Conservation (phyloP, 1,284 basidiomycete genomes). For the Hypsizygus ulmarius region DNA sequence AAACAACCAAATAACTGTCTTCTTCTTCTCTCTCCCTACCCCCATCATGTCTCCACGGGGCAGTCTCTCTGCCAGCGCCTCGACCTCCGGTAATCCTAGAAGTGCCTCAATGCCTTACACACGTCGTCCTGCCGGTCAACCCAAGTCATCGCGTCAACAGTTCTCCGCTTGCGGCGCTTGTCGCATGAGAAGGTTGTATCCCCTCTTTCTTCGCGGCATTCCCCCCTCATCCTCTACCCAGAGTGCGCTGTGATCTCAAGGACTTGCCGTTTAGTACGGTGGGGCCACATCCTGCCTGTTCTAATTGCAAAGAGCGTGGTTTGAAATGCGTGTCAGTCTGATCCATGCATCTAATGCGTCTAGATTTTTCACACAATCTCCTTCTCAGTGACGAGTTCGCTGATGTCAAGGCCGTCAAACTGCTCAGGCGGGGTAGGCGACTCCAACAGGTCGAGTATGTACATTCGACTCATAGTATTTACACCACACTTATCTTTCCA, state of each 20-base stretch:
- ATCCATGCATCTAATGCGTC: slow-evolving; percentile 3
- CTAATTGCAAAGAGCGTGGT: slow-evolving; percentile 83
- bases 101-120: slow-evolving; percentile 43
- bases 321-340: slow-evolving; percentile 73
- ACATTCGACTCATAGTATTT: slow-evolving; percentile 9
- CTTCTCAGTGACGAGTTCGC: slow-evolving; percentile 77
- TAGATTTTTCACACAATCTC: slow-evolving; percentile 9
- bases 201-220: slow-evolving; percentile 1
- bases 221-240: slow-evolving; percentile 26
- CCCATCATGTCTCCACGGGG: slow-evolving; percentile 53
- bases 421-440: slow-evolving; percentile 77
- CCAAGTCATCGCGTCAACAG: slow-evolving; percentile 75
- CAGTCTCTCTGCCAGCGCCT: slow-evolving; percentile 27
- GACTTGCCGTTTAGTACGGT: slow-evolving; percentile 53
- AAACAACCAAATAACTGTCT: slow-evolving; percentile 22
- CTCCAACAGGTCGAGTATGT: slow-evolving; percentile 79
- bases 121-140: slow-evolving; percentile 53
- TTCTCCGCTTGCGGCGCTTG: slow-evolving; percentile 89
- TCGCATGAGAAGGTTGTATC: slow-evolving; percentile 71
- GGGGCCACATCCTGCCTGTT: slow-evolving; percentile 63
- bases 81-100: slow-evolving; percentile 35
- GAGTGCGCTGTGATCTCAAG: slow-evolving; percentile 80
- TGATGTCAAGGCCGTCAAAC: slow-evolving; percentile 83
- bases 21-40: slow-evolving; percentile 21
- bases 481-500: slow-evolving; percentile 22